Evolutionary conservation across 768 basidiomycete genomes (phyloP).

Genomic region (Pleurotus giganteus): DNA sequence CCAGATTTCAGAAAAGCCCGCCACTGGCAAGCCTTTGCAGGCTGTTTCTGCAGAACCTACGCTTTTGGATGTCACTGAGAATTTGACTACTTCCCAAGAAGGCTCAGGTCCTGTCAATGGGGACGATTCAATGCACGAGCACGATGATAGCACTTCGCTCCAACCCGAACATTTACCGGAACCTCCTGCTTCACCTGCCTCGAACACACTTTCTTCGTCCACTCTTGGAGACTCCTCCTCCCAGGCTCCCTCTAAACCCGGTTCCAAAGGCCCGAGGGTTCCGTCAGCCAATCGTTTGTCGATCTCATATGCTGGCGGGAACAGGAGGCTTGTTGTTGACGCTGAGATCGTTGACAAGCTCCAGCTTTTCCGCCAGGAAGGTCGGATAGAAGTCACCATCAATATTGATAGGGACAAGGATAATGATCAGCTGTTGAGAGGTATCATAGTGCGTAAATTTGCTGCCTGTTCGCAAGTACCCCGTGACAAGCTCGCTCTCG

Average conservation of each 20-base stretch:
- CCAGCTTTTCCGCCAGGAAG: constrained; percentile 77
- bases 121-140: constrained; percentile 15
- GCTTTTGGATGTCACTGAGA: constrained; percentile 40
- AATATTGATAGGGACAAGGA: constrained; percentile 55
- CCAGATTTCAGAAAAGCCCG: constrained; percentile 32
- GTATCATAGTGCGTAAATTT: constrained; percentile 67
- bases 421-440: constrained; percentile 49
- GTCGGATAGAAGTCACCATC: constrained; percentile 80
- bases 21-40: constrained; percentile 34
- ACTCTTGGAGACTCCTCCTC: constrained; percentile 46
- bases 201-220: constrained; percentile 46
- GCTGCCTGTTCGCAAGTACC: constrained; percentile 8
- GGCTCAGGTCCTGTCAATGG: constrained; percentile 23
- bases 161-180: constrained; percentile 53
- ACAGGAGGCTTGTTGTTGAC: constrained; percentile 83
- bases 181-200: constrained; percentile 55
- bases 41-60: constrained; percentile 52
- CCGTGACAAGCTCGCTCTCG: constrained; percentile 14
- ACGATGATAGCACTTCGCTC: constrained; percentile 15
- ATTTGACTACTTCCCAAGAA: constrained; percentile 20
- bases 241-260: constrained; percentile 29
- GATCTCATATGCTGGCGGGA: constrained; percentile 91
- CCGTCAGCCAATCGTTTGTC: constrained; percentile 88
- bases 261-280: constrained; percentile 37
- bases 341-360: constrained; percentile 83